Evolutionary conservation across 2,329 filamentous ascomycete species (phyloP), one percentile per base, ranked within the genome.

Genomic region (Colletotrichum gloeosporioides): DNA sequence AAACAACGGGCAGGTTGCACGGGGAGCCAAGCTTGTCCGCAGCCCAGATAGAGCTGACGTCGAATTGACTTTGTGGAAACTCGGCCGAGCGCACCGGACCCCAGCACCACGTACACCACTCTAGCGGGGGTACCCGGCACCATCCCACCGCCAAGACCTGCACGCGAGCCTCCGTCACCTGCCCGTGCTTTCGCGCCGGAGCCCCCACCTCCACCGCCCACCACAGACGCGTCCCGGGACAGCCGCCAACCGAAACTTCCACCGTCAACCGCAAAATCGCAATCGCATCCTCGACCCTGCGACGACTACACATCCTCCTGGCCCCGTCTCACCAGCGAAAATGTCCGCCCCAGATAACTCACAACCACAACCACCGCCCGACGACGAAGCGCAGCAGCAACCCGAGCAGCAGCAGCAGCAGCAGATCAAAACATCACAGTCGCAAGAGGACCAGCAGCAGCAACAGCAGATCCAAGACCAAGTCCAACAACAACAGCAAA

Each of bases 101-200:
- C 65, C 49, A 31, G 39, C 64, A 67, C 22, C 22, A 22, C 22
- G 22, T 22, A 22, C 22, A 22, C 22, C 25, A n/a, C 65, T 32
- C 12, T 27, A 57, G n/a, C 44, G 65, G 49, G 65, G 27, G 16
- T 34, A 32, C 18, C 18, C 25, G 18, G 18, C 64, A 27, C 34
- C 44, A 69, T 69, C 66, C 66, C 66, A 44, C 53, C 66, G 66
- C 66, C 66, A 69, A 69, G 66, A 69, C 66, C 53, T 16, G 31
- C 66, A 69, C 66, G 53, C 59, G 66, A 61, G 29, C 66, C 66
- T 69, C 66, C 66, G 66, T 69, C 66, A 44, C 32, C 66, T 69
- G 29, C 29, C 29, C 29, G 44, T 53, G 44, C 44, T 53, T 53
- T 69, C 53, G 66, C 53, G 63, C 63, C 32, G 49, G 29, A n/a